phyloP scores from a whole-genome alignment of 2,329 filamentous ascomycete species.

The Fusarium neocosmosporiellum region DNA sequence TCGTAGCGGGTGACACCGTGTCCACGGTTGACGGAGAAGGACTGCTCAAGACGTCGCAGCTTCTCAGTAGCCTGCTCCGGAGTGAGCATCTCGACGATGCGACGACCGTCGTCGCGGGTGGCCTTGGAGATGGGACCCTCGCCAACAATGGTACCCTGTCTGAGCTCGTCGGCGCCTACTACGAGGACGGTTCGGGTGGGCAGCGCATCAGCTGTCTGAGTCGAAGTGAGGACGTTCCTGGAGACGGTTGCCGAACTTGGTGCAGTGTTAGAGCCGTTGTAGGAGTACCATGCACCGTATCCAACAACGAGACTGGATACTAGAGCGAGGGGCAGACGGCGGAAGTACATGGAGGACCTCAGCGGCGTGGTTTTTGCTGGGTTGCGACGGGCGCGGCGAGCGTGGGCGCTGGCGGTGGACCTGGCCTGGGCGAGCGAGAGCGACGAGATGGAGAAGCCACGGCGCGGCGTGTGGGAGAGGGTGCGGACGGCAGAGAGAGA shows the following conservation, averaged over 20 bases:
- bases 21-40: conserved; percentile 88
- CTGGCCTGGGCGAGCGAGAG: conserved; percentile 70
- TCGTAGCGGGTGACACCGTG: conserved; percentile 95
- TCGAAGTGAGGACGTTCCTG: conserved; percentile 56
- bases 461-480: conserved; percentile 61
- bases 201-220: conserved; percentile 53
- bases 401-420: conserved; percentile 59
- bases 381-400: conserved; percentile 50
- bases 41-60: conserved; percentile 89
- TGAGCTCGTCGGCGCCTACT: conserved; percentile 90
- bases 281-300: conserved; percentile 82
- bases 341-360: conserved; percentile 80
- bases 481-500: conserved; percentile 72
- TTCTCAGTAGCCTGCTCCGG: conserved; percentile 93
- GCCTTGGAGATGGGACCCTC: conserved; percentile 90
- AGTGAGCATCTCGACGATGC: conserved; percentile 95
- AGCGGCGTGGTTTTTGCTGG: conserved; percentile 57
- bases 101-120: conserved; percentile 84
- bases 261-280: conserved; percentile 58
- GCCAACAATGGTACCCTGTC: conserved; percentile 86
- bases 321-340: conserved; percentile 73
- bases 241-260: conserved; percentile 48
- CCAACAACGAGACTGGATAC: conserved; percentile 76
- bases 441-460: conserved; percentile 57
- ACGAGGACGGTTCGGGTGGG: conserved; percentile 79